Conservation (phyloP, 2,329 filamentous ascomycete species). For the Macrophomina pseudophaseolina region DNA sequence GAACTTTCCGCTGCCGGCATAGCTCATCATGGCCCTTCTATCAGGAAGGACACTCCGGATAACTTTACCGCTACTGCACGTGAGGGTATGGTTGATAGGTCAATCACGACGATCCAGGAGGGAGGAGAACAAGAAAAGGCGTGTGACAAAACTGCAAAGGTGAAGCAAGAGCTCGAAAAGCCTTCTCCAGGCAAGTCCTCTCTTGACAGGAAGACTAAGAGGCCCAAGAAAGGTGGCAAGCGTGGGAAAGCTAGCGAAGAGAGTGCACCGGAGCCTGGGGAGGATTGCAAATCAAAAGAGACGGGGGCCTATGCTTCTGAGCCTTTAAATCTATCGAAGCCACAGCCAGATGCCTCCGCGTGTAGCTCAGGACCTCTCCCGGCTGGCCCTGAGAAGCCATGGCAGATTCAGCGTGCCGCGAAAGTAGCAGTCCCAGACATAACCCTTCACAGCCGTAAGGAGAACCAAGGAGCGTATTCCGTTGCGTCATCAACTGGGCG, state of each 20-base stretch:
- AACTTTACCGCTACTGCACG: no score
- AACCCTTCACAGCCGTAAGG: conserved; percentile 14
- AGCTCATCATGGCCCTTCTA: not conserved
- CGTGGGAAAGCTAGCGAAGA: not conserved
- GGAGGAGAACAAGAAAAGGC: not conserved
- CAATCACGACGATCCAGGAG: conserved; percentile 1
- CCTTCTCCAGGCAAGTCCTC: not conserved
- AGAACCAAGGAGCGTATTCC: not conserved
- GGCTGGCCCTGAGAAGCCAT: not conserved
- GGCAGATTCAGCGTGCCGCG: not conserved
- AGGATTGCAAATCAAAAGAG: not conserved
- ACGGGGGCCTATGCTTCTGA: not conserved
- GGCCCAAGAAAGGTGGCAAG: not conserved
- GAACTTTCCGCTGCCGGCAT: not conserved
- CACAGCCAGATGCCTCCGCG: not conserved
- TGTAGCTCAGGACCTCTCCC: no score
- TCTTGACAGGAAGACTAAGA: not conserved
- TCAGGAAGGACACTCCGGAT: not conserved
- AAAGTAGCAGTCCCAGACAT: conserved; percentile 7
- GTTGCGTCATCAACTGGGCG: not conserved
- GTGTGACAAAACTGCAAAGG: not conserved
- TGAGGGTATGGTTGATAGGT: conserved; percentile 8
- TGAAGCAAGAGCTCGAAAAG: not conserved
- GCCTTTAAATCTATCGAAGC: not conserved
- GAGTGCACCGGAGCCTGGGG: not conserved